Evolutionary conservation across 2,329 filamentous ascomycete genomes (phyloP).

Genomic region (Ophioceras dolichostomum): DNA sequence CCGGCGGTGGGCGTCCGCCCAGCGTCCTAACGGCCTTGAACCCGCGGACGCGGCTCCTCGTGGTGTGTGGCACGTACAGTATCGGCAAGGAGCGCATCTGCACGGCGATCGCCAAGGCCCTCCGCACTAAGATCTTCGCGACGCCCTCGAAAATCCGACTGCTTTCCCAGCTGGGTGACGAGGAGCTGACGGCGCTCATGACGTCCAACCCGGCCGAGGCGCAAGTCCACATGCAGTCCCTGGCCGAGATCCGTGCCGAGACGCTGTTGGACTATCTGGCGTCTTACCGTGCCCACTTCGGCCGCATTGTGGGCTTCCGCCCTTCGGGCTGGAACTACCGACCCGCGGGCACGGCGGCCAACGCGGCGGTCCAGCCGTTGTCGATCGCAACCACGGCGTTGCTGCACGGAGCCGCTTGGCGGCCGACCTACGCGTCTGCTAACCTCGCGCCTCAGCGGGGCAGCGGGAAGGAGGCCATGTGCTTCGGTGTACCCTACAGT

Average conservation of each 20-base stretch:
- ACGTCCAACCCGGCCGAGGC: constrained; percentile 73
- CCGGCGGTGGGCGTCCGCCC: constrained; percentile 17
- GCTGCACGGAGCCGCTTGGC: constrained; percentile 56
- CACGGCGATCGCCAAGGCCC: constrained; percentile 75
- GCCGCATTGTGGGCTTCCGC: constrained; percentile 77
- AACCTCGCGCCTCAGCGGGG: constrained; percentile 76
- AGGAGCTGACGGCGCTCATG: constrained; percentile 64
- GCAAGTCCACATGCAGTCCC: constrained; percentile 94
- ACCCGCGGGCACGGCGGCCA: constrained; percentile 41
- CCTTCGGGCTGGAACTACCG: constrained; percentile 93
- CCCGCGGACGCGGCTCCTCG: constrained; percentile 57
- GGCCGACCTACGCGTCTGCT: constrained; percentile 54
- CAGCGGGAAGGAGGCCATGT: constrained; percentile 69
- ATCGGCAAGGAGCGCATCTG: constrained; percentile 98
- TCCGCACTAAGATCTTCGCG: constrained; percentile 83
- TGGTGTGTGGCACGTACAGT: constrained; percentile 92
- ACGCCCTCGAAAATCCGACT: constrained; percentile 73
- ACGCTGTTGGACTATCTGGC: constrained; percentile 84
- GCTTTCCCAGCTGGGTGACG: constrained; percentile 72
- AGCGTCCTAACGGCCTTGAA: constrained; percentile 8
- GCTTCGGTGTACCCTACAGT: constrained; percentile 89
- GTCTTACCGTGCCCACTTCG: constrained; percentile 69
- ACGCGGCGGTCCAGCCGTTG: constrained; percentile 35
- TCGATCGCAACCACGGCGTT: constrained; percentile 36
- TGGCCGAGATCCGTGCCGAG: constrained; percentile 88